Conservation (phyloP, 306 rosid genomes). For the Trichosanthes truncata region DNA sequence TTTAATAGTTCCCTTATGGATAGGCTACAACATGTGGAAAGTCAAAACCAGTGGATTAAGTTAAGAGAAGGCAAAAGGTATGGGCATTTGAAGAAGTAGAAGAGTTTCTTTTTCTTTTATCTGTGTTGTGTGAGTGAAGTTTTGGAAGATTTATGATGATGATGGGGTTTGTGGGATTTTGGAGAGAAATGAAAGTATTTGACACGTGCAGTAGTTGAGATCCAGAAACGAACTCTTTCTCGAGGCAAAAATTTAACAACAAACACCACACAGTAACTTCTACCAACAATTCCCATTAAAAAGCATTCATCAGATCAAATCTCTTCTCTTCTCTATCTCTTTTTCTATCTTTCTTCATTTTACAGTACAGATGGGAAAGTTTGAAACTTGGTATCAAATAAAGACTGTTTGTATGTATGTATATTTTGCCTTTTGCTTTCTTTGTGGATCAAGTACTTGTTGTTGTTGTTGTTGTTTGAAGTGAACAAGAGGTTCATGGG, state of each 20-base stretch:
- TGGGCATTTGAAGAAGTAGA: background rate
- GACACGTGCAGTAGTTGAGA: slow-evolving; percentile 7
- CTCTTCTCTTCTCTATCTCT: background rate
- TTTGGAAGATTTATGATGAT: background rate
- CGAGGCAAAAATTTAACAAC: background rate
- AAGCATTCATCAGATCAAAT: background rate
- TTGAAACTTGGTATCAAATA: background rate
- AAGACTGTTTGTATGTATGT: no score
- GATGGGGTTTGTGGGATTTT: background rate
- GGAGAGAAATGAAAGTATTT: background rate
- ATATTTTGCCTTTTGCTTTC: no score
- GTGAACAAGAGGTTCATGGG: no score
- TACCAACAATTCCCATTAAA: background rate
- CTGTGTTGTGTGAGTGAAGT: no score
- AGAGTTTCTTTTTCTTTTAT: background rate
- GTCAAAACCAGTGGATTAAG: background rate
- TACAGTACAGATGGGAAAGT: background rate
- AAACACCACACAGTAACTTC: background rate
- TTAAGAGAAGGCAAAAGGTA: background rate
- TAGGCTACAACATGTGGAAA: background rate
- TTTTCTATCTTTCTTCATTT: background rate
- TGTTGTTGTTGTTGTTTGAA: background rate
- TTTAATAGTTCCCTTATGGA: background rate
- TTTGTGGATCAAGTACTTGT: background rate
- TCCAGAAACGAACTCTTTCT: background rate